Conservation (phyloP, 176 grass and related monocot species). For the Aegilops bicornis region DNA sequence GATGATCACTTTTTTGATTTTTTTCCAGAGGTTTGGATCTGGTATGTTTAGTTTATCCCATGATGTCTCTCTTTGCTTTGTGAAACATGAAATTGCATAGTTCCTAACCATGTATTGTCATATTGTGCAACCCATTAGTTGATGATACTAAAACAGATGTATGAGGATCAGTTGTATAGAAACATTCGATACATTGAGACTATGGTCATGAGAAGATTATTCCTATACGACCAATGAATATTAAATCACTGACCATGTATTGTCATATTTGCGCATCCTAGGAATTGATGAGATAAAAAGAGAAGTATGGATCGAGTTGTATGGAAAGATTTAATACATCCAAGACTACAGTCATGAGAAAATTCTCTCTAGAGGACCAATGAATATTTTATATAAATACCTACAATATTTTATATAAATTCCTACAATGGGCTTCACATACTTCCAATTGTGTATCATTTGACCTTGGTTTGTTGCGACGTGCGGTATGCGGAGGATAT, state of each 20-base stretch:
- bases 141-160: too few relatives aligned
- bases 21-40: not conserved
- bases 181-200: too few relatives aligned
- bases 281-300: constrained; percentile 89
- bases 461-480: constrained; percentile 26
- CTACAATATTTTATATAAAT: not conserved
- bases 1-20: not conserved
- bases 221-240: too few relatives aligned
- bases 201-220: too few relatives aligned
- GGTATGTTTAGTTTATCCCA: not conserved
- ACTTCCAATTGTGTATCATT: constrained; percentile 9
- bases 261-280: constrained; percentile 28
- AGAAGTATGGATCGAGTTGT: constrained; percentile 86
- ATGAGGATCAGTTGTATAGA: too few relatives aligned
- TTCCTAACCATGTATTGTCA: too few relatives aligned
- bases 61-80: not conserved
- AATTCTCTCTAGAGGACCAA: constrained; percentile 76
- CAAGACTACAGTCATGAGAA: constrained; percentile 94
- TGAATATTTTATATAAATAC: too few relatives aligned
- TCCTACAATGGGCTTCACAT: not conserved
- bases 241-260: constrained; percentile 8
- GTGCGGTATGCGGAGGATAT: constrained; percentile 90
- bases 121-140: too few relatives aligned
- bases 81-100: not conserved
- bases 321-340: constrained; percentile 92